A percentile compares a stretch with the other conserved stretches of the same genome.
phyloP scores from a whole-genome alignment of 306 rosid genomes.

The Rosa lucieae region DNA sequence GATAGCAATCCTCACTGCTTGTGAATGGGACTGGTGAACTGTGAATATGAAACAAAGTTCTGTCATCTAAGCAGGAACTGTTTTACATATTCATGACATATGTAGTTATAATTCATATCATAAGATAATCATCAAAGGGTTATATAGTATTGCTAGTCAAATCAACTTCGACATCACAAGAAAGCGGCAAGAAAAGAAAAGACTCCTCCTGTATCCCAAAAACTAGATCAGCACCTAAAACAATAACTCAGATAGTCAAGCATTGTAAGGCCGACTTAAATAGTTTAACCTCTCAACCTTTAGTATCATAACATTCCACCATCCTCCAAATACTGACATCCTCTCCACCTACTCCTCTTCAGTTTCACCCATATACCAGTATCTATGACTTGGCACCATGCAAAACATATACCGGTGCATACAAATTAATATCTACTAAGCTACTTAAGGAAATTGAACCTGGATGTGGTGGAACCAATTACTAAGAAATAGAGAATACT shows the following conservation, averaged over 20 bases:
- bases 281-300: neutral
- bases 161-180: slow-evolving; percentile 1
- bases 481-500: neutral
- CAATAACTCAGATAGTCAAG: slow-evolving; percentile 1
- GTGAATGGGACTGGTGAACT: slow-evolving; percentile 61
- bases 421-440: neutral
- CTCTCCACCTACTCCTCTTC: neutral
- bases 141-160: slow-evolving; percentile 2
- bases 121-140: neutral
- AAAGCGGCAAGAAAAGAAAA: slow-evolving; percentile 2
- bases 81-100: neutral
- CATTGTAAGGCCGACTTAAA: neutral
- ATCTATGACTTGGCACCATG: neutral
- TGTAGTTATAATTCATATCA: neutral
- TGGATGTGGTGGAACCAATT: neutral
- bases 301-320: neutral
- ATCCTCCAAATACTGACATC: no score
- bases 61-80: slow-evolving; percentile 33
- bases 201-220: neutral
- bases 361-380: neutral
- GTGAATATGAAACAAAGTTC: slow-evolving; percentile 37
- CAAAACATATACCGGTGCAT: neutral
- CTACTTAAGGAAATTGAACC: neutral
- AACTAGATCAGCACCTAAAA: neutral
- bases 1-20: slow-evolving; percentile 71